Base-by-base conservation (phyloP, 2,329 filamentous ascomycete genomes). In the Fusarium sp. region DNA sequence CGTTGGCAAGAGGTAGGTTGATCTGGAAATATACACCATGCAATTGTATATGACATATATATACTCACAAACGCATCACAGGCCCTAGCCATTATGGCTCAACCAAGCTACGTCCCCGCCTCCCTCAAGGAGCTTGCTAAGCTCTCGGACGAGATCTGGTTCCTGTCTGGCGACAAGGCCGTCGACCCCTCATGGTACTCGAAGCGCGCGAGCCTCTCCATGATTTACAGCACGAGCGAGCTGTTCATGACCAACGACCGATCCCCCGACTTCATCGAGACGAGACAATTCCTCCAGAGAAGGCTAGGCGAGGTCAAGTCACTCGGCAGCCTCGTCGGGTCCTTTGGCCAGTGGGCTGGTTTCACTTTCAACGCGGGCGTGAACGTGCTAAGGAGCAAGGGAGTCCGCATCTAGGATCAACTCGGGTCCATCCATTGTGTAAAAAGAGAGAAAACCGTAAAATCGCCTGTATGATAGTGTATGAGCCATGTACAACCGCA, bases 161-260 rank as follows among this genome's bases (percentile, higher is more conserved):
- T 91, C 75, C 87, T 97, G 4, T 88, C 95, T 0, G 93, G 93
- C 55, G 96, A 98, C 79, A 84, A 82, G 20, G 87, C 90, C 20
- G 92, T 97, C 65, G 94, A 98, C 79, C 87, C 88, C 4, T 90
- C 89, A 4, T 99, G 96, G 96, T 99, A 99, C 75, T 83, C 85
- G 61, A 88, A 88, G 76, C 85, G 87, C 53, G 86, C 82, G 4
- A 84, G 83, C 18, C 79, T 89, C 9, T 86, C 86, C 33, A 80
- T 85, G 71, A 83, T 87, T 42, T 89, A 89, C 73, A 93, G 93
- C 56, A 88, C 90, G 33, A 87, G 90, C 61, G 96, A 99, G 81
- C 83, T 97, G 5, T 97, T 94, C 81, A 97, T 98, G 93, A 97
- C 93, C 20, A 93, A 91, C 64, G 96, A 98, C 79, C 85, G 83